These are phyloP conservation scores for Carallia pectinifolia DNA, from an alignment of 345 rosid genomes.

Conservation along the genomic window DNA sequence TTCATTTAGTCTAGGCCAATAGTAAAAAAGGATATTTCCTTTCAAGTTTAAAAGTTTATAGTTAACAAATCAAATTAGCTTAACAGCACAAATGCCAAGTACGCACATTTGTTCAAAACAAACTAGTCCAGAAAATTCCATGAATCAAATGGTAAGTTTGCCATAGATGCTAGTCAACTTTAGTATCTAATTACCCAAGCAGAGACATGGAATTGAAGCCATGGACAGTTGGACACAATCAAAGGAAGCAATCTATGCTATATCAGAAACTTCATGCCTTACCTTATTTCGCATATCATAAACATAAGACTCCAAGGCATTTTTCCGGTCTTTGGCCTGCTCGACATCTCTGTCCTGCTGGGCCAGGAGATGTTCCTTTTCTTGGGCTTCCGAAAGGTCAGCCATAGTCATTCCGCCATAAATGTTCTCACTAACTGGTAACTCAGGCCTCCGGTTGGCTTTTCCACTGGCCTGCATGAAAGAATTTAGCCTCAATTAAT, in stretches of 20 bases:
- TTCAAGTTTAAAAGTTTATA: neutral
- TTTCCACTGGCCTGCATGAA: slow-evolving; percentile 44
- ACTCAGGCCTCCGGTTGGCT: slow-evolving; percentile 43
- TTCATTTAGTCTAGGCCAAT: neutral
- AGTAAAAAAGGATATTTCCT: neutral
- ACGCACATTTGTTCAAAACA: neutral
- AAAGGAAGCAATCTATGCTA: slow-evolving; percentile 1
- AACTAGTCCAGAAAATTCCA: neutral
- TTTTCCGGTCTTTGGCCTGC: slow-evolving; percentile 62
- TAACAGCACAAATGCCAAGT: slow-evolving; percentile 4
- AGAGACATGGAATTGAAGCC: neutral
- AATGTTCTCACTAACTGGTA: slow-evolving; percentile 47
- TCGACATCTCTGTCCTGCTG: slow-evolving; percentile 70
- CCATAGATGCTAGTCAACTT: too few relatives aligned
- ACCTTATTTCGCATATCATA: slow-evolving; percentile 89
- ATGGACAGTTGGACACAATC: neutral
- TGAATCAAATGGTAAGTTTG: neutral
- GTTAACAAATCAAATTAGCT: neutral
- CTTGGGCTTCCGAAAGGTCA: slow-evolving; percentile 52
- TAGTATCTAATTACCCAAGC: neutral
- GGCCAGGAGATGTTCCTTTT: slow-evolving; percentile 54
- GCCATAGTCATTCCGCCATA: slow-evolving; percentile 54
- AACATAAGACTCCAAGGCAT: slow-evolving; percentile 78
- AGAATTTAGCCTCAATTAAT: neutral
- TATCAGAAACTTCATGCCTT: slow-evolving; percentile 12